Evolutionary conservation across 106 monocot genomes (phyloP), one percentile per base, ranked within the genome.

Genomic region (Cymbidium sinense): DNA sequence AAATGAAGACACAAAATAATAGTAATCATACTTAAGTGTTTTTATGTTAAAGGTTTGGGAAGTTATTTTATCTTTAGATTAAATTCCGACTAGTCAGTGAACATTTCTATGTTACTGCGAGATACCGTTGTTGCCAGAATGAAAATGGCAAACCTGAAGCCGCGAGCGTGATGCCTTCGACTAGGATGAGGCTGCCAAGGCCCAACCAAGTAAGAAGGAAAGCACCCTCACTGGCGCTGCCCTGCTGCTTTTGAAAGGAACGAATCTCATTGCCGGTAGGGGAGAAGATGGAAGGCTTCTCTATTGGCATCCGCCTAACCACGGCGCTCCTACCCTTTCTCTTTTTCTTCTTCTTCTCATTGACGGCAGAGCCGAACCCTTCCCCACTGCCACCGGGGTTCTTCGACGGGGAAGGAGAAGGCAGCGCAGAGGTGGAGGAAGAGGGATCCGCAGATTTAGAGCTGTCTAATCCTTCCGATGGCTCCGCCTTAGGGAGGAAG

Each of bases 141-240:
- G 9, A 30, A 58, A 10, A n/a, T 25, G 30, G 28, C 20, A 43
- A 79, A 94, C 94, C 94, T 78, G 94, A 91, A 8, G 87, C 86
- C 20, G 94, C 91, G 78, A 94, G 78, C 10, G 85, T 85, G 18
- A 94, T 15, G 47, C 94, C 94, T 78, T 94, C 94, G 15, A 87
- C 50, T 58, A 94, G 84, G 37, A 94, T 94, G 50, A 94, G 77
- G 21, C 50, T 8, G 20, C 94, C 94, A 28, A 94, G 87, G n/a
- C 87, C 91, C 4, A 89, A 30, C 94, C 94, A 94, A 9, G 89
- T 77, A 55, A 94, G 85, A 11, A 94, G 79, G 77, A 94, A 94
- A 2, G 91, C 89, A 73, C 78, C 84, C 80, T 91, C 91, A 64
- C 82, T 87, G 23, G 67, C 88, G 27, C 54, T 87, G 28, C 55